Evolutionary conservation across 257 asterid species (phyloP).

Genomic region (Nicotiana paniculata): DNA sequence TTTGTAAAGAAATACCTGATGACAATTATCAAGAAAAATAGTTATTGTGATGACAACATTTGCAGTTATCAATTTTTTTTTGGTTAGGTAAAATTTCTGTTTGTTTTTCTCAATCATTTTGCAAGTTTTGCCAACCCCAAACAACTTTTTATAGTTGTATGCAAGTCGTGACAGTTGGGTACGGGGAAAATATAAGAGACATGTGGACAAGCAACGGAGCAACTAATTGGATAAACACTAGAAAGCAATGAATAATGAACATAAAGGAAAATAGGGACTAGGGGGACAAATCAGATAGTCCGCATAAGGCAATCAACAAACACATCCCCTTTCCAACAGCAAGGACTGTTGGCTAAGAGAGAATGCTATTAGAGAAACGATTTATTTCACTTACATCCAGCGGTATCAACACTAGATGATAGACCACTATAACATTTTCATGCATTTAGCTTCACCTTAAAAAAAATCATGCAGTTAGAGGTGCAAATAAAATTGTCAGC

Average conservation of each 20-base stretch:
- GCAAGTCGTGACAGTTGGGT: neutral
- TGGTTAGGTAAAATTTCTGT: neutral
- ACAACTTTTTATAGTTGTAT: neutral
- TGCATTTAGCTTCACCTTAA: neutral
- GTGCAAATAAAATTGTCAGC: neutral
- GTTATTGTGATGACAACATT: neutral
- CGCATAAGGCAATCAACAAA: neutral
- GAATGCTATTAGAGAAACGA: neutral
- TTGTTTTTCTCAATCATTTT: neutral
- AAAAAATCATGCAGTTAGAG: neutral
- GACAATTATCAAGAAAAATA: neutral
- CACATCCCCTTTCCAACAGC: neutral
- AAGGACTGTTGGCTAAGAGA: neutral
- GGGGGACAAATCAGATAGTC: neutral
- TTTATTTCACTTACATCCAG: neutral
- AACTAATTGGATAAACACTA: neutral
- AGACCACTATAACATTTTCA: neutral
- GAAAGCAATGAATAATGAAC: neutral
- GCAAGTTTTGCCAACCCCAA: constrained; percentile 1
- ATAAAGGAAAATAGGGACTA: neutral
- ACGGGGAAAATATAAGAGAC: neutral
- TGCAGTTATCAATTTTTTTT: neutral
- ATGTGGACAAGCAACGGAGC: neutral
- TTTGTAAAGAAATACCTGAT: neutral
- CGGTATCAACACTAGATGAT: neutral